phyloP scores from a whole-genome alignment of 768 basidiomycete species.

The Serendipita vermifera region DNA sequence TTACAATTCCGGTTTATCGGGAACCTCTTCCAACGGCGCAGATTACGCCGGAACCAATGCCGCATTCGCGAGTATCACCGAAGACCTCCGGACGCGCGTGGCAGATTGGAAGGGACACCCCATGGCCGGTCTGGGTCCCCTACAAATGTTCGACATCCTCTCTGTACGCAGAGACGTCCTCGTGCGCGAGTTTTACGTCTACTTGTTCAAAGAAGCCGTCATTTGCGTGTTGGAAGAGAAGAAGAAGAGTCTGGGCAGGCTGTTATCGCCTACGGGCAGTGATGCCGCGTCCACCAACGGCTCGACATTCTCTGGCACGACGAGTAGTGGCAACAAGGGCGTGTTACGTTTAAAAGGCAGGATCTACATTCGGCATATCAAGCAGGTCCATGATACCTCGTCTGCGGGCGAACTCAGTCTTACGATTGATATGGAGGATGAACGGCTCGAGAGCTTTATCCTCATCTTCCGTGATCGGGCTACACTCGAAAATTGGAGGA shows the following conservation, averaged over 20 bases:
- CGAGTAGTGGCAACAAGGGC: slow-evolving; percentile 36
- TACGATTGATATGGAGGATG: slow-evolving; percentile 97
- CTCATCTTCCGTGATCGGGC: slow-evolving; percentile 84
- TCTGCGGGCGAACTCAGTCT: slow-evolving; percentile 75
- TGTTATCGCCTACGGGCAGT: slow-evolving; percentile 40
- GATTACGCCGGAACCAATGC: slow-evolving; percentile 44
- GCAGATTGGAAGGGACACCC: slow-evolving; percentile 95
- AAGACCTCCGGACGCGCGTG: slow-evolving; percentile 80
- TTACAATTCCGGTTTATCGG: slow-evolving; percentile 9
- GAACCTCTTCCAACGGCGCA: background rate
- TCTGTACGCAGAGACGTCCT: slow-evolving; percentile 79
- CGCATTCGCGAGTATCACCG: slow-evolving; percentile 71
- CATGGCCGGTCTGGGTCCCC: slow-evolving; percentile 61
- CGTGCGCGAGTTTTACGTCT: slow-evolving; percentile 89
- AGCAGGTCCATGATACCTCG: slow-evolving; percentile 70
- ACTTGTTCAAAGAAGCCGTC: slow-evolving; percentile 94
- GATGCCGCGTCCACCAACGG: slow-evolving; percentile 39
- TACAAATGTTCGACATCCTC: slow-evolving; percentile 87
- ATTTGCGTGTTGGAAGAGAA: slow-evolving; percentile 97
- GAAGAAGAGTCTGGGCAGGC: slow-evolving; percentile 64
- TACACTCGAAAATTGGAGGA: slow-evolving; percentile 82
- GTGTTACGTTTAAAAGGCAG: slow-evolving; percentile 86
- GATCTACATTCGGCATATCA: slow-evolving; percentile 92
- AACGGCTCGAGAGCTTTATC: slow-evolving; percentile 85
- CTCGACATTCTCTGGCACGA: slow-evolving; percentile 29